Base-by-base conservation (phyloP, 257 asterid genomes). In the Salvia splendens region DNA sequence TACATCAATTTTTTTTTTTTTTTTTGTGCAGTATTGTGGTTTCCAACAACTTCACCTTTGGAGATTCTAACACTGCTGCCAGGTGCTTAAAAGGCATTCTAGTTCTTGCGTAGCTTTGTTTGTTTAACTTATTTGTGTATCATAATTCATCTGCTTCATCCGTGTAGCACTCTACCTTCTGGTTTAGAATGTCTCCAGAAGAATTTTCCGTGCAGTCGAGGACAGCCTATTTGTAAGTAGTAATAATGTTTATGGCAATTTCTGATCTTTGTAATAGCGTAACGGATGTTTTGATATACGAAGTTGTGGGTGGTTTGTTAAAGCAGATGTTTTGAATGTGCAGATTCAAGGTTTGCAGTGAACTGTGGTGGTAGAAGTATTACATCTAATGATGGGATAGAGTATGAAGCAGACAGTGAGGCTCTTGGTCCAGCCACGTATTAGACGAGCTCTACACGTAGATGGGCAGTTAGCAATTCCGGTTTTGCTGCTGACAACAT, bases 401-500 rank as follows among this genome's bases (percentile, higher is more conserved):
- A 11, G 12, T 91, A 76, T 50, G 97, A 88, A 74, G 64, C 5
- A 36, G 96, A 91, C 5, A 65, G 68, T 66, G 82, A 69, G 70
- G 40, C 84, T 63, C 85, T 83, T 43, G 96, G 97, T 71, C 95
- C 97, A 9, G 91, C 97, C 61, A 84, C 87, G 35, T 80, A 80
- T 69, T 74, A 58, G 14, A 66, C 70, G 73, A 67, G 80, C 20
- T 28, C 68, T 55, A 58, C 84, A 2, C 49, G 67, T 11, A 80
- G 89, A 78, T 88, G 96, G 96, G 95, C 87, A 54, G 89, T 91
- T 43, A 91, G 96, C 79, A 91, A 91, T 74, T 85, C 61, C 50
- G 97, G 96, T 57, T 49, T 83, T 66, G 77, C 79, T 69, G 38
- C 69, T 75, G 87, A 48, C 45, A 76, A 42, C 69, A 48, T 0